These are phyloP conservation scores for Fusarium pilosicola DNA, from an alignment of 2,329 filamentous ascomycete species.

Conservation along the genomic window DNA sequence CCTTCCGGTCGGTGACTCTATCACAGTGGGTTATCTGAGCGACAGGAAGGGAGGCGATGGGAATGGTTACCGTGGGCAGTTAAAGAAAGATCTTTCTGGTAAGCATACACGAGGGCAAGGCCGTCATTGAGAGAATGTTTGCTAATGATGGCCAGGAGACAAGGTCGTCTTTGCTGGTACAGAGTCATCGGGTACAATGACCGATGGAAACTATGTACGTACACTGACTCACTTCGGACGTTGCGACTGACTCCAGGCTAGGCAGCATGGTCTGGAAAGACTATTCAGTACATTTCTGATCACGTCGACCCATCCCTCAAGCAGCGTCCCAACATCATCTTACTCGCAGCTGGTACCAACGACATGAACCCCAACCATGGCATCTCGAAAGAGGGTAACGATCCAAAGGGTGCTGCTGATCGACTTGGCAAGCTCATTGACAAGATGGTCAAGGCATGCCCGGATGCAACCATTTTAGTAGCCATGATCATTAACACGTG, in stretches of 20 bases:
- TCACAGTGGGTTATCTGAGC: slow-evolving; percentile 15
- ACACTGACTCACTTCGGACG: rapidly evolving
- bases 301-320: slow-evolving; percentile 5
- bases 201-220: slow-evolving; percentile 6
- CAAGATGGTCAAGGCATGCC: slow-evolving; percentile 17
- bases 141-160: background rate
- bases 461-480: slow-evolving; percentile 18
- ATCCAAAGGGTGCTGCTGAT: background rate
- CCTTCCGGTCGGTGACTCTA: slow-evolving; percentile 16
- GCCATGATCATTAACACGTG: slow-evolving; percentile 23
- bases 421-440: slow-evolving; percentile 14
- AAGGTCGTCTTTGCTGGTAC: slow-evolving; percentile 16
- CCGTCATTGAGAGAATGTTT: background rate
- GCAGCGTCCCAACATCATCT: slow-evolving; percentile 16
- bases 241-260: background rate
- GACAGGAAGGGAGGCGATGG: slow-evolving; percentile 11
- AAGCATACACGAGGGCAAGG: rapidly evolving
- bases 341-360: slow-evolving; percentile 17
- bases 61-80: slow-evolving; percentile 1
- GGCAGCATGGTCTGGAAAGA: slow-evolving; percentile 26
- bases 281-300: slow-evolving; percentile 21
- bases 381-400: slow-evolving; percentile 22
- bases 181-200: slow-evolving; percentile 4
- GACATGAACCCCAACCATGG: slow-evolving; percentile 15
- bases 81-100: slow-evolving; percentile 9